Evolutionary conservation across 2,329 filamentous ascomycete species (phyloP), one percentile per base, ranked within the genome.

Genomic region (Aspergillus neoniger): DNA sequence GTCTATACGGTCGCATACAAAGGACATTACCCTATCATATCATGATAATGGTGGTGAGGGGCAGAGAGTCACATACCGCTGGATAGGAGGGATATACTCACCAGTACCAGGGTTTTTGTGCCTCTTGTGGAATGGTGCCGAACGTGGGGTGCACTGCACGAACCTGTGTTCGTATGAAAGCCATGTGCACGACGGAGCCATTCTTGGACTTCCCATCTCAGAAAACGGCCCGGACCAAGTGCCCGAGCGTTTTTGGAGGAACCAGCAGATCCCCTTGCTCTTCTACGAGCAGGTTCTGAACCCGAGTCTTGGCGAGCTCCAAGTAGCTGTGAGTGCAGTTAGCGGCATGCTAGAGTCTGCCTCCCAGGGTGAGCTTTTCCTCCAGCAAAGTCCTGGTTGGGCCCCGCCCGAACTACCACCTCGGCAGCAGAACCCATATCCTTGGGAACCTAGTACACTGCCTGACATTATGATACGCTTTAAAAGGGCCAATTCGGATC

Each of bases 81-180:
- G 75, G 75, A 60, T 78, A 14, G 76, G 76, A 0, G 75, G 76
- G 1, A 70, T 77, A 14, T 78, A 78, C 57, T 61, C 59, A 3
- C 36, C 65, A 4, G 41, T 66, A 8, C 25, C 25, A 1, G 21
- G 25, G 0, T 64, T 68, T 19, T 69, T 67, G 21, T 69, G 70
- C 4, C 64, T 77, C 7, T 74, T 67, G 53, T 77, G 74, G 74
- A 69, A 58, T 4, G 72, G 76, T 43, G 52, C 61, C 4, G 57
- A 70, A 32, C 65, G 69, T 9, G 71, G 72, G 4, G 74, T 74
- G 57, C 10, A 17, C 5, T 64, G 68, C 5, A 19, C 15, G 3
- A 64, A 65, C 5, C 47, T 75, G 8, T 64, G 67, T 15, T 67
- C 70, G 51, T 78, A 77, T 57, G 76, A 77, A 38, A 68, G 72